Evolutionary conservation across 495 filamentous ascomycete genomes (phyloP).

Genomic region (Xylaria palmicola): DNA sequence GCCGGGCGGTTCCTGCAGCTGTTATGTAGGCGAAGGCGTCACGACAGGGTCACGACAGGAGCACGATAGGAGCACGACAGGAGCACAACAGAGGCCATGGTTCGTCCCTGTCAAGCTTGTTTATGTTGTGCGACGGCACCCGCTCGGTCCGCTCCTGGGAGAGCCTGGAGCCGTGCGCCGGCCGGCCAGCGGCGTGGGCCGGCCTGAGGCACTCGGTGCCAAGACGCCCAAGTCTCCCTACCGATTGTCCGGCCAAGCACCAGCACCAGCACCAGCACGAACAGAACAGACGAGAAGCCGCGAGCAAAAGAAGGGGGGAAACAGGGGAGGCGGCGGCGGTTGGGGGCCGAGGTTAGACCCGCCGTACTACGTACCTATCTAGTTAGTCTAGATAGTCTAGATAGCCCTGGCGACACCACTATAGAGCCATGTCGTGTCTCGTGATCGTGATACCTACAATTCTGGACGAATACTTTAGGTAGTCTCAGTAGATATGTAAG

Average conservation of each 20-base stretch:
- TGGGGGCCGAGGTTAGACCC: too few species aligned
- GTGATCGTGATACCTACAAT: too few species aligned
- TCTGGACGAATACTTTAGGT: too few species aligned
- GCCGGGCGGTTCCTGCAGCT: constrained; percentile 2
- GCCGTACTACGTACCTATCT: not conserved
- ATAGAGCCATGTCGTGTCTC: not conserved
- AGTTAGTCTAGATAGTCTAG: not conserved
- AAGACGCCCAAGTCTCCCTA: not conserved
- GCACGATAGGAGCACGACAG: not conserved
- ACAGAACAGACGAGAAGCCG: not conserved
- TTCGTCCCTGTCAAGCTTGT: not conserved
- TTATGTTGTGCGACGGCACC: constrained; percentile 7
- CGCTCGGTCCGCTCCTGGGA: not conserved
- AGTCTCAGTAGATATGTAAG: not conserved
- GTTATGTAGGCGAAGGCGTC: not conserved
- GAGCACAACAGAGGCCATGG: not conserved
- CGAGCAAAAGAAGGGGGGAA: not conserved
- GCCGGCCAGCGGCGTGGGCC: constrained; percentile 12
- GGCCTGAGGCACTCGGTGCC: not conserved
- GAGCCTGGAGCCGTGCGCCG: not conserved
- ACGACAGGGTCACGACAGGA: not conserved
- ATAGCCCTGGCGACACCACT: too few species aligned
- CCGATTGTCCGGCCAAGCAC: too few species aligned
- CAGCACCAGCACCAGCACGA: too few species aligned
- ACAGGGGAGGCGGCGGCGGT: not conserved